Evolutionary conservation across 805 yeast species (phyloP).

Genomic region (Maudiozyma bulderi): DNA sequence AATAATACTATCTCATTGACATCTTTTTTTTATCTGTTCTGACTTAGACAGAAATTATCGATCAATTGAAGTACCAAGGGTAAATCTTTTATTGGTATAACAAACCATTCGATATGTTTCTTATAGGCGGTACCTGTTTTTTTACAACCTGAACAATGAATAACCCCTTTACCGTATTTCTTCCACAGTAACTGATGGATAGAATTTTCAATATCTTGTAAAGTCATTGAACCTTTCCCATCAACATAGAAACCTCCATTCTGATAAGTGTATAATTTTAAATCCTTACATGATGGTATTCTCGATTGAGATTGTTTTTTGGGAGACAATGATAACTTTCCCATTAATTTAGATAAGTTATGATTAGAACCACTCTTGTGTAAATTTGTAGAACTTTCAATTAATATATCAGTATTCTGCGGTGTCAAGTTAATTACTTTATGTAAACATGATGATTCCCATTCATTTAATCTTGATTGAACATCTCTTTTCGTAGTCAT

Average conservation of each 20-base stretch:
- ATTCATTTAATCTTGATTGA: constrained; percentile 18
- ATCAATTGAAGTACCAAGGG: constrained; percentile 12
- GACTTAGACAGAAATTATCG: constrained; percentile 12
- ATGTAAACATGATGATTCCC: constrained; percentile 23
- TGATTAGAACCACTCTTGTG: not conserved
- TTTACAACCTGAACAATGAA: constrained; percentile 23
- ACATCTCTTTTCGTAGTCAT: constrained; percentile 23
- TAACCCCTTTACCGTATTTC: constrained; percentile 22
- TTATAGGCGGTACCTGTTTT: constrained; percentile 9
- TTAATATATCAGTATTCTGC: constrained; percentile 8
- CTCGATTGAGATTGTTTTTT: not conserved
- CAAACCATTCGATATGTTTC: constrained; percentile 24
- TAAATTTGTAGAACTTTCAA: not conserved
- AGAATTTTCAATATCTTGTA: constrained; percentile 14
- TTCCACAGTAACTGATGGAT: constrained; percentile 24
- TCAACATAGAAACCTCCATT: constrained; percentile 20
- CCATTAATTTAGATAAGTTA: constrained; percentile 6
- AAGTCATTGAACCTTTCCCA: constrained; percentile 9
- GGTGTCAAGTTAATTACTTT: constrained; percentile 22
- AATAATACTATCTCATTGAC: not conserved
- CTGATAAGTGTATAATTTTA: constrained; percentile 9
- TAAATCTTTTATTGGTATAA: constrained; percentile 19
- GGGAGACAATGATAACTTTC: constrained; percentile 7
- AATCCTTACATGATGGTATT: not conserved
- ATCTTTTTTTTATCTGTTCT: not conserved